These are phyloP conservation scores for Abelmoschus esculentus DNA, from an alignment of 345 rosid genomes.

Conservation along the genomic window DNA sequence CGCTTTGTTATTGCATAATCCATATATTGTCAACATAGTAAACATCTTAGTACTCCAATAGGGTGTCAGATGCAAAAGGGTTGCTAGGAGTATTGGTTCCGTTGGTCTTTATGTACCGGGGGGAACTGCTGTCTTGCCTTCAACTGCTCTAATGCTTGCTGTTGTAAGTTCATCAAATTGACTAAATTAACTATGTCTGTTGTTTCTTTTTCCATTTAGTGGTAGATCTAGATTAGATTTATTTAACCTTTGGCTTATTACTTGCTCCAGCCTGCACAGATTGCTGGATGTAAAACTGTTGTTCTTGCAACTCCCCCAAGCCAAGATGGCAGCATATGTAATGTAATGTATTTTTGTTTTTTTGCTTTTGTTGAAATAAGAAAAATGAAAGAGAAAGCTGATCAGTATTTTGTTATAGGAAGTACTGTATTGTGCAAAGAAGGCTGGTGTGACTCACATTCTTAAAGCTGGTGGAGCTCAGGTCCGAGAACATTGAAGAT, in stretches of 20 bases:
- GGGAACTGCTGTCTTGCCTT: conserved; percentile 90
- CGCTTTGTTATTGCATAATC: conserved; percentile 7
- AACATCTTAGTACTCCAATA: conserved; percentile 10
- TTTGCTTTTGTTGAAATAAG: not conserved
- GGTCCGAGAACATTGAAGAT: conserved; percentile 31
- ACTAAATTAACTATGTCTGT: not conserved
- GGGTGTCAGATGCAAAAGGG: conserved; percentile 95
- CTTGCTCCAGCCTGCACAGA: conserved; percentile 59
- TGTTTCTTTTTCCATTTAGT: not conserved
- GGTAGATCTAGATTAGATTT: not conserved
- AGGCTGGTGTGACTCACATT: conserved; percentile 85
- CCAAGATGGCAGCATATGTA: conserved; percentile 75
- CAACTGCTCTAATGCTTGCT: conserved; percentile 90
- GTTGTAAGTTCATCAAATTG: conserved; percentile 42
- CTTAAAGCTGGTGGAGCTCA: conserved; percentile 97
- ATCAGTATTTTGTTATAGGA: conserved; percentile 35
- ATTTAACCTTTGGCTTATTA: conserved; percentile 15
- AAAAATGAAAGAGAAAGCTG: not conserved
- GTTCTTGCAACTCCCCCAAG: conserved; percentile 88
- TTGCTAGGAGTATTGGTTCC: conserved; percentile 76
- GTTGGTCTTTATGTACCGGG: conserved; percentile 96
- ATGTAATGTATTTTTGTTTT: conserved; percentile 43
- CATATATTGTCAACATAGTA: not conserved
- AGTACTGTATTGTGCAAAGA: conserved; percentile 87
- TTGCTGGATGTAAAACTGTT: conserved; percentile 82